Evolutionary conservation across 2,329 filamentous ascomycete species (phyloP).

Genomic region (Fusarium armeniacum): DNA sequence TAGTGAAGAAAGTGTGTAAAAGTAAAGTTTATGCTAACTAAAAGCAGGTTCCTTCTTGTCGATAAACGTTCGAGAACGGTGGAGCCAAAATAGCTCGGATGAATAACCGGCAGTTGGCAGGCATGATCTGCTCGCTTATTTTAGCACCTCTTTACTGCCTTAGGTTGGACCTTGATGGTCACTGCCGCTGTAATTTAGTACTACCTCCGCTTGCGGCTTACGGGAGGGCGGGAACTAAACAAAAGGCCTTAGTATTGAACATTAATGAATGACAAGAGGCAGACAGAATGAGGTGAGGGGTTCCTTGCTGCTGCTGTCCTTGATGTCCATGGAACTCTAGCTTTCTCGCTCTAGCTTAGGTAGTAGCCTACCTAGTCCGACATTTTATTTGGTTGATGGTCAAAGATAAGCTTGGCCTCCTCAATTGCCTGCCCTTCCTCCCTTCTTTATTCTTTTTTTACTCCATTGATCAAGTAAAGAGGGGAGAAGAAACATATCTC

Average conservation of each 20-base stretch:
- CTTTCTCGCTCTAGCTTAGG: neutral
- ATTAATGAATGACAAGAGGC: neutral
- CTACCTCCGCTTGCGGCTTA: neutral
- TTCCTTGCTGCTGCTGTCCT: neutral
- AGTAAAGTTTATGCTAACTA: conserved; percentile 10
- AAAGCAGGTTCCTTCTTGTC: conserved; percentile 1
- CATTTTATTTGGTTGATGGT: neutral
- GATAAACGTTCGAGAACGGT: neutral
- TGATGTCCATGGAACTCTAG: neutral
- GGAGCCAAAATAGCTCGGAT: neutral
- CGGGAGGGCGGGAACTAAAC: conserved; percentile 23
- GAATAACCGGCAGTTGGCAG: neutral
- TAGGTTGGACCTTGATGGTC: neutral
- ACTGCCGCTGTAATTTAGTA: neutral
- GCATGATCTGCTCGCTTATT: neutral
- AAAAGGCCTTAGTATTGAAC: conserved; percentile 3
- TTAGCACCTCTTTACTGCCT: neutral
- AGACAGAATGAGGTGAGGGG: conserved; percentile 16
- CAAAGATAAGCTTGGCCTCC: neutral
- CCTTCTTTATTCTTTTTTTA: neutral
- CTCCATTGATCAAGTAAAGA: neutral
- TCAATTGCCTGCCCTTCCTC: neutral
- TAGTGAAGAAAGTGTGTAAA: neutral
- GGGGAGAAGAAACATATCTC: neutral
- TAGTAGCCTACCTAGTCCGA: neutral